Conservation (phyloP, 208 protist species). For the Borovskyia barvae region DNA sequence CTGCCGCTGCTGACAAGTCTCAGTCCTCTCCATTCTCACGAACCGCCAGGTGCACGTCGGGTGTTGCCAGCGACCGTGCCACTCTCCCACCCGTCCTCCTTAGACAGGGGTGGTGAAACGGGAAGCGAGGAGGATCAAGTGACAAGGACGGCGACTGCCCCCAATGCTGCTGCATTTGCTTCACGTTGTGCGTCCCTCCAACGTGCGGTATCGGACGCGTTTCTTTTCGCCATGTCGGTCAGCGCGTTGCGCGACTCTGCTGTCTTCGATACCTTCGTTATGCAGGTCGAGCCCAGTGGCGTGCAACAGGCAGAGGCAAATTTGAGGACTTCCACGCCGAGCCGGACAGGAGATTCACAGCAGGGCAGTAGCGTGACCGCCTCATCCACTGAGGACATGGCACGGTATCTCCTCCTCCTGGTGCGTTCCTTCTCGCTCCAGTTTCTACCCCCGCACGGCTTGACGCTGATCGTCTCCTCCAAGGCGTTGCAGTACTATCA, state of each 20-base stretch:
- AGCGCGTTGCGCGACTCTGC: constrained; percentile 17
- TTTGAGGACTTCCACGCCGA: not conserved
- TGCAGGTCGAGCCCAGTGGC: constrained; percentile 9
- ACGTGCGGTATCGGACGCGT: constrained; percentile 17
- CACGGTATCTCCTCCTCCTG: constrained; percentile 41
- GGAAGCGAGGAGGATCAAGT: not conserved
- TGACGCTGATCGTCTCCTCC: constrained; percentile 61
- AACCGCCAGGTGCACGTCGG: not conserved
- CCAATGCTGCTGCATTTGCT: constrained; percentile 1
- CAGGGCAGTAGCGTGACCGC: not conserved
- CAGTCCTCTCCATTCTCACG: not conserved
- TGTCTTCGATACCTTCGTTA: constrained; percentile 21
- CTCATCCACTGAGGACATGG: constrained; percentile 56
- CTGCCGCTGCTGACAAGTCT: constrained; percentile 21
- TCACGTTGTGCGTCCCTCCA: constrained; percentile 19
- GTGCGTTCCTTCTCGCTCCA: constrained; percentile 43
- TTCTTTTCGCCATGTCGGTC: constrained; percentile 22
- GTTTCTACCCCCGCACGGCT: constrained; percentile 41
- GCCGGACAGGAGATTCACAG: not conserved
- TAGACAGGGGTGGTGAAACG: not conserved
- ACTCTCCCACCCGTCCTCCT: not conserved
- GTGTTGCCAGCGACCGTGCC: not conserved
- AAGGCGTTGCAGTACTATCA: constrained; percentile 81
- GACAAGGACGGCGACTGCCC: not conserved
- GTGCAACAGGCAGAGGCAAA: constrained; percentile 20